A percentile compares a stretch with the other conserved stretches of the same genome.
Conservation (phyloP, 2,329 filamentous ascomycete genomes). For the Ceratocystis cacaofunesta region DNA sequence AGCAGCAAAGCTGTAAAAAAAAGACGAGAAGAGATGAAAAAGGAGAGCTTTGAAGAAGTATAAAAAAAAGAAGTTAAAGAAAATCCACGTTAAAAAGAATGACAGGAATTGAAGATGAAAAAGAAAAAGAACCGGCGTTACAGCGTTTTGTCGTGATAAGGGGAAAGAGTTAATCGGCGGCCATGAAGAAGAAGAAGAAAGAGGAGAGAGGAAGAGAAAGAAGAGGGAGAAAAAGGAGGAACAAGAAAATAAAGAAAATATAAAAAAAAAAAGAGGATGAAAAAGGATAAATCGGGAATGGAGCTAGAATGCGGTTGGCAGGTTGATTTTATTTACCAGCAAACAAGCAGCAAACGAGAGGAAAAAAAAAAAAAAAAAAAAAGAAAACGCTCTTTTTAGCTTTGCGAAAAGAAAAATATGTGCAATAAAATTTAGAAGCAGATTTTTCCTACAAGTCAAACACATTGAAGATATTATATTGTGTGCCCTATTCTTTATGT, state of each 20-base stretch:
- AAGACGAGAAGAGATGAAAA: neutral
- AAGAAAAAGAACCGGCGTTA: constrained; percentile 4
- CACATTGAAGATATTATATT: neutral
- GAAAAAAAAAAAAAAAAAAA: neutral
- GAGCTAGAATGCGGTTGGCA: constrained; percentile 7
- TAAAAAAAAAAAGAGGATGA: neutral
- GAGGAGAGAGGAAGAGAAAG: neutral
- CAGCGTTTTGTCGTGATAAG: neutral
- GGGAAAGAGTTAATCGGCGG: neutral
- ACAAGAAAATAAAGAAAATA: neutral
- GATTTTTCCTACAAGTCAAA: no score
- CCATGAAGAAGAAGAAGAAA: constrained; percentile 11
- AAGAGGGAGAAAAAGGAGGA: neutral
- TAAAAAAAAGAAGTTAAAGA: constrained; percentile 6
- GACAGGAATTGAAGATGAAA: constrained; percentile 6
- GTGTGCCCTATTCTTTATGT: neutral
- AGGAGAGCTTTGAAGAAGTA: neutral
- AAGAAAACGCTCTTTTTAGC: no score
- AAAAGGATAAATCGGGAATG: constrained; percentile 4
- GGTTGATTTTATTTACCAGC: neutral
- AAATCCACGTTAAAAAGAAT: constrained; percentile 8
- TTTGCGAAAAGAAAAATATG: no score
- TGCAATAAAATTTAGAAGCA: no score
- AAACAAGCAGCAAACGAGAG: neutral
- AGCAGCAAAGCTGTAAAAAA: neutral